Evolutionary conservation across 768 basidiomycete species (phyloP).

Genomic region (Amanita subjunquillea): DNA sequence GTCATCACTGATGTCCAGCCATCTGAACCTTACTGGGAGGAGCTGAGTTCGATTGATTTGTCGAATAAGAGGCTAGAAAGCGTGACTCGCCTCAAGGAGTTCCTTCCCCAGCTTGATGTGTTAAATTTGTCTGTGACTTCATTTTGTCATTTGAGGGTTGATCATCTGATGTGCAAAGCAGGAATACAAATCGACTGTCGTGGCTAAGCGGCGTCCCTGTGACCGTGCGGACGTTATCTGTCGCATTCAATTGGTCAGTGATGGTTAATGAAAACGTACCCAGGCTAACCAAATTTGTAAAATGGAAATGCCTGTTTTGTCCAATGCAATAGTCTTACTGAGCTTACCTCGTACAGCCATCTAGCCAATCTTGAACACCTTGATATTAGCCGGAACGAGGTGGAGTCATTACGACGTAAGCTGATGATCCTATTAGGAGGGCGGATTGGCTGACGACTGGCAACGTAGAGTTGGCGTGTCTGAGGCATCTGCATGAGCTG

Average conservation of each 20-base stretch:
- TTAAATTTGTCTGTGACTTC: constrained; percentile 54
- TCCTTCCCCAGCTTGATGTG: constrained; percentile 71
- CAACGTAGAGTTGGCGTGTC: constrained; percentile 64
- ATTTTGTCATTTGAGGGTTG: background rate
- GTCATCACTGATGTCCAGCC: constrained; percentile 93
- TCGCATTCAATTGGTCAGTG: constrained; percentile 63
- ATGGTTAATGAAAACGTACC: constrained; percentile 7
- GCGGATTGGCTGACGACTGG: constrained; percentile 4
- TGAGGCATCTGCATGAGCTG: constrained; percentile 81
- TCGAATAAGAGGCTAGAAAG: constrained; percentile 66
- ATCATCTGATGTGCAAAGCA: constrained; percentile 18
- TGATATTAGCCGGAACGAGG: constrained; percentile 84
- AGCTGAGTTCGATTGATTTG: constrained; percentile 64
- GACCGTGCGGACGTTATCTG: constrained; percentile 66
- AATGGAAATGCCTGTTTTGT: constrained; percentile 4
- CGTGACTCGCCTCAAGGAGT: constrained; percentile 78
- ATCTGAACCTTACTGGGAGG: constrained; percentile 93
- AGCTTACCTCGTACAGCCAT: constrained; percentile 82
- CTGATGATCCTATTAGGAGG: constrained; percentile 11
- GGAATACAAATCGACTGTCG: constrained; percentile 63
- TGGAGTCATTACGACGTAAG: constrained; percentile 83
- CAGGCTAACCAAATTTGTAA: constrained; percentile 8
- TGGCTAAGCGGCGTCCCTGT: constrained; percentile 76
- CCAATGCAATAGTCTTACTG: constrained; percentile 50
- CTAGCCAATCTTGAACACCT: constrained; percentile 78